phyloP scores from a whole-genome alignment of 2,329 filamentous ascomycete species.

The Verticillium longisporum region DNA sequence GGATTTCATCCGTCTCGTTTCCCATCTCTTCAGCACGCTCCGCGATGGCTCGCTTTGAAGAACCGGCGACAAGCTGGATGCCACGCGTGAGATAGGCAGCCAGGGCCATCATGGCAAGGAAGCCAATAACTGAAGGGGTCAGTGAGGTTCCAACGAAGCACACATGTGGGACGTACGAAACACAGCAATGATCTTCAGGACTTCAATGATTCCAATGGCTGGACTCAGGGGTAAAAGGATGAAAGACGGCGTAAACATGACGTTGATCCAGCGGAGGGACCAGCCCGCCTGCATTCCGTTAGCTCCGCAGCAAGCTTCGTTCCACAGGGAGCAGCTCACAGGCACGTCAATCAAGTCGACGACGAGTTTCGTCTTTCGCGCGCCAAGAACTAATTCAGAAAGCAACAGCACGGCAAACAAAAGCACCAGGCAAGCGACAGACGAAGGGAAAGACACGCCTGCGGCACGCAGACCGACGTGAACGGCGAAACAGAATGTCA shows the following conservation, averaged over 20 bases:
- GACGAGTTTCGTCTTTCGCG: slow-evolving; percentile 37
- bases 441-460: slow-evolving; percentile 50
- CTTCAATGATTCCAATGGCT: slow-evolving; percentile 43
- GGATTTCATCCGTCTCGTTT: slow-evolving; percentile 37
- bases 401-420: slow-evolving; percentile 43
- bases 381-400: slow-evolving; percentile 39
- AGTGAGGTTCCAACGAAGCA: not conserved
- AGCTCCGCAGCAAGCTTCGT: not conserved
- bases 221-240: slow-evolving; percentile 51
- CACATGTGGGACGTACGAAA: slow-evolving; percentile 35
- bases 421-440: slow-evolving; percentile 50
- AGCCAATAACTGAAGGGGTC: slow-evolving; percentile 38
- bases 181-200: slow-evolving; percentile 52
- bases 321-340: slow-evolving; percentile 23
- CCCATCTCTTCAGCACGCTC: slow-evolving; percentile 46
- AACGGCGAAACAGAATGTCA: slow-evolving; percentile 35
- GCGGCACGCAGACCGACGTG: slow-evolving; percentile 35
- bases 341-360: slow-evolving; percentile 46
- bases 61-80: slow-evolving; percentile 43
- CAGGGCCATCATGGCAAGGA: slow-evolving; percentile 41
- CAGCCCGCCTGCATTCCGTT: slow-evolving; percentile 40
- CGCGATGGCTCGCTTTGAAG: slow-evolving; percentile 43
- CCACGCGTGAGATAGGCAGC: slow-evolving; percentile 48
- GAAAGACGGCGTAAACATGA: slow-evolving; percentile 54
- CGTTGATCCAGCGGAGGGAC: slow-evolving; percentile 50